A percentile compares a stretch with the other conserved stretches of the same genome.
These are phyloP conservation scores for Neoarthrinium moseri DNA, from an alignment of 2,329 filamentous ascomycete genomes.

Conservation along the genomic window DNA sequence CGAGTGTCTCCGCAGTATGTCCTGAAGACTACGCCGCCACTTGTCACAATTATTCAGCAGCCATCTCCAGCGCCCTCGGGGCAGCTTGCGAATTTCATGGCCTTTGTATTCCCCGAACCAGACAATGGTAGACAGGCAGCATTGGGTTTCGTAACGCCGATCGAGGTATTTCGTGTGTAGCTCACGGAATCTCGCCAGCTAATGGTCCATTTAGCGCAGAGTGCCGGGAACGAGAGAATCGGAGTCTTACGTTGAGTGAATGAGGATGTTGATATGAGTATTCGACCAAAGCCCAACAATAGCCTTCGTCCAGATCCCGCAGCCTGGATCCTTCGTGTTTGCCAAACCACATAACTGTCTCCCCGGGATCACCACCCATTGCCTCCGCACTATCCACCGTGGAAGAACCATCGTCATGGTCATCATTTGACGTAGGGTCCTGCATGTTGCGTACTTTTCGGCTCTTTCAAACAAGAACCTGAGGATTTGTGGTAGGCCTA, in stretches of 20 bases:
- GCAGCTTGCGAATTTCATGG: background rate
- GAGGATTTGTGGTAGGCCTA: no score
- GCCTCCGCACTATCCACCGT: no score
- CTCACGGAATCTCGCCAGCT: background rate
- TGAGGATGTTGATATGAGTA: background rate
- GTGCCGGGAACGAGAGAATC: no score
- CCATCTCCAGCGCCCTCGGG: background rate
- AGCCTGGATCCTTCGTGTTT: background rate
- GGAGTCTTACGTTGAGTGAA: background rate
- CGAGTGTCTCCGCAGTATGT: background rate
- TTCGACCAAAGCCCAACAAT: background rate
- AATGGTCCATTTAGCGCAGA: background rate
- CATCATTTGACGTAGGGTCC: no score
- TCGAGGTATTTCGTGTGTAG: background rate
- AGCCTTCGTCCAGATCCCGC: background rate
- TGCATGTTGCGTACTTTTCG: no score
- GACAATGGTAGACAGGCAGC: background rate
- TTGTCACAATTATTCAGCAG: background rate
- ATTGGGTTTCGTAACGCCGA: background rate
- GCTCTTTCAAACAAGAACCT: no score
- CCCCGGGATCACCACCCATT: background rate
- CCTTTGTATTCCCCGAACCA: background rate
- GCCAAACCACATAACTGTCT: background rate
- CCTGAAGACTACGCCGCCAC: background rate
- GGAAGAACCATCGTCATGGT: no score